phyloP scores from a whole-genome alignment of 495 filamentous ascomycete species.

The Annulohypoxylon nitens region DNA sequence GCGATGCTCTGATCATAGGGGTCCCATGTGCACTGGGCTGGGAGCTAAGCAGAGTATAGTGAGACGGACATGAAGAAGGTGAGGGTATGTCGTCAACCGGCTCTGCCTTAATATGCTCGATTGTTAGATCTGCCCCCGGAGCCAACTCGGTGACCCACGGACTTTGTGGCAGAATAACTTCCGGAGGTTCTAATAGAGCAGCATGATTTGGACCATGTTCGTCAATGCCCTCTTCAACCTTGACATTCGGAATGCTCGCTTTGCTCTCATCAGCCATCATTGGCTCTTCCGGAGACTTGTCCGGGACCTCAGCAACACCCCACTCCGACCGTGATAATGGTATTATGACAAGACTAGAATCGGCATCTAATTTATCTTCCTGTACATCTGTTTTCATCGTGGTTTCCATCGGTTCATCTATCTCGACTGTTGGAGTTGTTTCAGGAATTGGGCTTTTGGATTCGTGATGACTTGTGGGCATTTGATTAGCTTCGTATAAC shows the following conservation, averaged over 20 bases:
- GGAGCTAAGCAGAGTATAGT: background rate
- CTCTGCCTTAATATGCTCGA: slow-evolving; percentile 29
- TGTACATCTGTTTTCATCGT: background rate
- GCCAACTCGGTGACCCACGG: slow-evolving; percentile 15
- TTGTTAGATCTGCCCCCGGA: slow-evolving; percentile 15
- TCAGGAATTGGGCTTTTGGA: background rate
- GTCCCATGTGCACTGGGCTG: slow-evolving; percentile 5
- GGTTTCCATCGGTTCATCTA: background rate
- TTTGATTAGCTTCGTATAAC: background rate
- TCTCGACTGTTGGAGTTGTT: background rate
- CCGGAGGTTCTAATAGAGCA: slow-evolving; percentile 8
- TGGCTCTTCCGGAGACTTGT: background rate
- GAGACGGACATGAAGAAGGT: background rate
- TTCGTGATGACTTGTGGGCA: slow-evolving; percentile 5
- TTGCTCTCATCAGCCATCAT: background rate
- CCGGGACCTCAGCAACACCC: slow-evolving; percentile 1
- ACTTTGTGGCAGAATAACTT: slow-evolving; percentile 10
- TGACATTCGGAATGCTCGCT: background rate
- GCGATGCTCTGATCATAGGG: slow-evolving; percentile 37
- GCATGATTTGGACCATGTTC: background rate
- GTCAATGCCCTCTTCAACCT: slow-evolving; percentile 2
- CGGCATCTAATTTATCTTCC: slow-evolving; percentile 18
- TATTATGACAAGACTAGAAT: slow-evolving; percentile 17
- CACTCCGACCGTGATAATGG: slow-evolving; percentile 29
- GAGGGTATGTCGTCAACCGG: slow-evolving; percentile 19